These are phyloP conservation scores for Pseudonectria buxi DNA, from an alignment of 2,329 filamentous ascomycete genomes.

Conservation along the genomic window DNA sequence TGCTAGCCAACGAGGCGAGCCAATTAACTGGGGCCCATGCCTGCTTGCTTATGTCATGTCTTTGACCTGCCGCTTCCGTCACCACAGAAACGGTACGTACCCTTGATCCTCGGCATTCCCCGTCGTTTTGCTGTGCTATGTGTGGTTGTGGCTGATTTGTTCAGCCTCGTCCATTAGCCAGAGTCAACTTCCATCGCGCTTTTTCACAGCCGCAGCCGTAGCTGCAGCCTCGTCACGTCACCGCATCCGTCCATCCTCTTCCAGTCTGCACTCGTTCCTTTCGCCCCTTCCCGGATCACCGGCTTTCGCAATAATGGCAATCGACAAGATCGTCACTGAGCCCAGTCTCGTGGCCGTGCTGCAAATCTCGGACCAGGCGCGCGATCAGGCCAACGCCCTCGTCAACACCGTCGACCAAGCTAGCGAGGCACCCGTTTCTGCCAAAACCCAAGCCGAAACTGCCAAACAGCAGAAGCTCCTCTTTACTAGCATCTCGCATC, in stretches of 20 bases:
- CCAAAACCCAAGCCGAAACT: constrained; percentile 50
- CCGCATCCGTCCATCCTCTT: neutral
- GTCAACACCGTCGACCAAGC: constrained; percentile 47
- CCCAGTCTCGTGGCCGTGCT: constrained; percentile 59
- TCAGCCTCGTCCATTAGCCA: no score
- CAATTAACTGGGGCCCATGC: no score
- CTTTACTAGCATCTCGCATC: constrained; percentile 68
- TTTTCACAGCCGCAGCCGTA: no score
- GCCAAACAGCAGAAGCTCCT: constrained; percentile 75
- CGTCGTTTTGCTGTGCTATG: no score
- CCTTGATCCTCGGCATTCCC: no score
- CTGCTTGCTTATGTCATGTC: no score
- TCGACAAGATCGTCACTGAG: constrained; percentile 35
- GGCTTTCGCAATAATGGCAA: constrained; percentile 24
- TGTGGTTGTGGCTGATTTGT: no score
- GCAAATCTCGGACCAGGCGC: constrained; percentile 64
- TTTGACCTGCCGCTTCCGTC: no score
- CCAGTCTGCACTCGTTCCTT: neutral
- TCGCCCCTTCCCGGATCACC: neutral
- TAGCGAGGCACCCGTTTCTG: constrained; percentile 34
- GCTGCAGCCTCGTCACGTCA: no score
- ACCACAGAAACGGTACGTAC: no score
- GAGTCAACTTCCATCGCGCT: no score
- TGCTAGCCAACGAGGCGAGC: no score
- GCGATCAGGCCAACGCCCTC: constrained; percentile 62